Evolutionary conservation across 495 filamentous ascomycete genomes (phyloP).

Genomic region (Penicillium nucicola): DNA sequence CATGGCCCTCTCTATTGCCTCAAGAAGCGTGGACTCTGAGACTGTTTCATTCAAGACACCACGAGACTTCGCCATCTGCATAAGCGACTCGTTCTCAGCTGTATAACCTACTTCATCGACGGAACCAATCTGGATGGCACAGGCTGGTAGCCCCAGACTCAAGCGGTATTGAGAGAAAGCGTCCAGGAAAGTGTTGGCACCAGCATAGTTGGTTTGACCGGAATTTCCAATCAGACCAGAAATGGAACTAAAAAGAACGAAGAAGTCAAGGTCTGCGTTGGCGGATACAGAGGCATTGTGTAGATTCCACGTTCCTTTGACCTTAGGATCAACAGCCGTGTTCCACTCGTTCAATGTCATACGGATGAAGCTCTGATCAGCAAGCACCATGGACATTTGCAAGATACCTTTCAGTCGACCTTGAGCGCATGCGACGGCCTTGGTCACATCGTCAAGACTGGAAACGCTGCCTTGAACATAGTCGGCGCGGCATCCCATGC

Average conservation of each 20-base stretch:
- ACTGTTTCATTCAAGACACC: not conserved
- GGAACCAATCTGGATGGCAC: constrained; percentile 25
- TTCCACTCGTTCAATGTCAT: constrained; percentile 44
- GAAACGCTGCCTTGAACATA: constrained; percentile 22
- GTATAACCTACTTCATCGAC: constrained; percentile 36
- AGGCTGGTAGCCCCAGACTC: constrained; percentile 23
- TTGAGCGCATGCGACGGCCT: constrained; percentile 2
- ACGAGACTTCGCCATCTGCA: constrained; percentile 1
- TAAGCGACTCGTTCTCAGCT: too few species aligned
- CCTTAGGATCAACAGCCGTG: constrained; percentile 35
- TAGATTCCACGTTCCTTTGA: constrained; percentile 51
- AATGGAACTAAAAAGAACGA: constrained; percentile 41
- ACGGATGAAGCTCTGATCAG: constrained; percentile 28
- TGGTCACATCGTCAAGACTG: constrained; percentile 12
- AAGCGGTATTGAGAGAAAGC: constrained; percentile 30
- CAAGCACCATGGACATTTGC: constrained; percentile 34
- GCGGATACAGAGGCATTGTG: constrained; percentile 42
- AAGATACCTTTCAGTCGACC: constrained; percentile 30
- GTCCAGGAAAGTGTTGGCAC: constrained; percentile 34
- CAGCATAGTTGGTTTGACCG: constrained; percentile 34
- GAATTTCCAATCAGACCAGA: constrained; percentile 28
- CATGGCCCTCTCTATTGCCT: not conserved
- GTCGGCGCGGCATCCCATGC: constrained; percentile 18
- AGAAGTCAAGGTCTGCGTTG: constrained; percentile 43
- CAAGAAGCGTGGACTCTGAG: not conserved